phyloP scores from a whole-genome alignment of 768 basidiomycete species.

The Termitomyces sp. region DNA sequence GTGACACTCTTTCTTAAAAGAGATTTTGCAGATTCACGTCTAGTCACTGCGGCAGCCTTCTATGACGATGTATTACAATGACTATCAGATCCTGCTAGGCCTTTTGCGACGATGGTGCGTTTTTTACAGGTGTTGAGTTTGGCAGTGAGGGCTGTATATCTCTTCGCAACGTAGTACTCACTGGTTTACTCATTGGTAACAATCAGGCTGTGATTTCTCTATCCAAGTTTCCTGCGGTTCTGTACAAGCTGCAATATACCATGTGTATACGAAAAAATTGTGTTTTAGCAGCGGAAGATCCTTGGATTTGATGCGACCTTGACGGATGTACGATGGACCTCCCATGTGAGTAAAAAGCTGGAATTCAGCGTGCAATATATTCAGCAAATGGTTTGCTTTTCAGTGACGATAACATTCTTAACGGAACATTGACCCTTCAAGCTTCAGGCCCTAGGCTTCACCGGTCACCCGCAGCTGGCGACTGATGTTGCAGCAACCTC shows the following conservation, averaged over 20 bases:
- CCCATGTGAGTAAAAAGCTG: background rate
- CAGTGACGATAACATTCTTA: background rate
- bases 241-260: slow-evolving; percentile 3
- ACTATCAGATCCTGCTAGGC: slow-evolving; percentile 5
- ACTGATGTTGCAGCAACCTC: slow-evolving; percentile 1
- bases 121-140: slow-evolving; percentile 10
- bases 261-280: background rate
- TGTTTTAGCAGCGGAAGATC: slow-evolving; percentile 8
- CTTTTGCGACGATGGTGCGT: slow-evolving; percentile 1
- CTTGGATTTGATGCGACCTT: background rate
- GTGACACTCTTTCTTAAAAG: background rate
- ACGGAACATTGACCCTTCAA: too few species aligned
- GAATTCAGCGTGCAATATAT: too few species aligned
- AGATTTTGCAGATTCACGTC: slow-evolving; percentile 7
- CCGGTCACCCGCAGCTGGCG: too few species aligned
- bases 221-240: slow-evolving; percentile 6
- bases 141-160: slow-evolving; percentile 11
- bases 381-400: background rate
- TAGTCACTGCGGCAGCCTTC: background rate
- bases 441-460: too few species aligned
- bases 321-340: slow-evolving; percentile 2
- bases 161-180: background rate
- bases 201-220: slow-evolving; percentile 6
- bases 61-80: background rate
- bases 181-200: background rate